Percentiles rank a stretch among this genome's conserved stretches.
Conservation (phyloP, 306 rosid genomes). For the Casuarina glauca region DNA sequence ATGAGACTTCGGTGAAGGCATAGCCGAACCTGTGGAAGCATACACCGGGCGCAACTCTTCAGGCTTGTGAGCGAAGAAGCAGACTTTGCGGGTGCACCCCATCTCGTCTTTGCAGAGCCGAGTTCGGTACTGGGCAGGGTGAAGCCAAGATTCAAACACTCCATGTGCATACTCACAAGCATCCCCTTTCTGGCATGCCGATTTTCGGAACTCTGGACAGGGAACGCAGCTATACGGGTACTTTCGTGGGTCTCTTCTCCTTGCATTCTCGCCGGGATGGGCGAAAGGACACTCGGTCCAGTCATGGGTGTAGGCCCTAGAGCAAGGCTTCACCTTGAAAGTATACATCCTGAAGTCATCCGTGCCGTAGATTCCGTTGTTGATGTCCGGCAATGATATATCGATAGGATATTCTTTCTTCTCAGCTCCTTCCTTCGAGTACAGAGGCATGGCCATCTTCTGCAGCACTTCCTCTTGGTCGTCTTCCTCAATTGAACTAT, state of each 20-base stretch:
- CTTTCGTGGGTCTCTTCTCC: constrained; percentile 97
- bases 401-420: constrained; percentile 95
- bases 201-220: constrained; percentile 96
- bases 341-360: constrained; percentile 97
- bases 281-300: constrained; percentile 99
- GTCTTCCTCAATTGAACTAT: constrained; percentile 33
- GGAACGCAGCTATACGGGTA: constrained; percentile 99
- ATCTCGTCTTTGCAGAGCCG: constrained; percentile 98
- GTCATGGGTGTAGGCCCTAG: constrained; percentile 97
- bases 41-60: constrained; percentile 92
- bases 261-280: constrained; percentile 98
- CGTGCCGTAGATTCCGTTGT: constrained; percentile 78
- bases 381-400: constrained; percentile 84
- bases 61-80: constrained; percentile 94
- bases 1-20: constrained; percentile 90
- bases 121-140: constrained; percentile 96
- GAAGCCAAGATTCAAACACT: constrained; percentile 98
- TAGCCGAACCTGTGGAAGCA: constrained; percentile 93
- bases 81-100: constrained; percentile 84
- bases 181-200: constrained; percentile 85
- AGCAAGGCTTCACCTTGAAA: constrained; percentile 99
- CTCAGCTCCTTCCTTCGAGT: constrained; percentile 58
- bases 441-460: constrained; percentile 28
- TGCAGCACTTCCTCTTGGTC: constrained; percentile 55
- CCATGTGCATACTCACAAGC: constrained; percentile 97